A percentile compares a stretch with the other conserved stretches of the same genome.
Evolutionary conservation across 768 basidiomycete species (phyloP).

Genomic region (Suillus placidus): DNA sequence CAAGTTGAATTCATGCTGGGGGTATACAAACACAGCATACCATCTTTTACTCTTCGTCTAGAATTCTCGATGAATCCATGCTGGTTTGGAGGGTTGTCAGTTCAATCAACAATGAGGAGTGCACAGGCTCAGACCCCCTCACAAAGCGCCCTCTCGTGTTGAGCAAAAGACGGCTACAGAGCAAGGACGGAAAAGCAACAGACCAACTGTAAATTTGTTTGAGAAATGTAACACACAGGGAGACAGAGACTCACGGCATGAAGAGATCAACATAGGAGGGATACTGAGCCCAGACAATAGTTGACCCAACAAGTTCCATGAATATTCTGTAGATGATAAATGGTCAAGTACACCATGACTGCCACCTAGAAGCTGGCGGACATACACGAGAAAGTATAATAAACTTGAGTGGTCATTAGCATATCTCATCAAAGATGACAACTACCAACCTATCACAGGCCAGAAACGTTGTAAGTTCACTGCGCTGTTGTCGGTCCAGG

Average conservation of each 20-base stretch:
- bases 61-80: background rate
- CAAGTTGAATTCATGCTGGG: background rate
- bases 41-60: background rate
- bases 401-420: slow-evolving; percentile 15
- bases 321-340: slow-evolving; percentile 19
- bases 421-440: background rate
- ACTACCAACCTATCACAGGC: slow-evolving; percentile 17
- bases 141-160: slow-evolving; percentile 23
- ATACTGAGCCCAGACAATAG: slow-evolving; percentile 22
- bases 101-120: background rate
- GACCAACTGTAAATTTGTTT: slow-evolving; percentile 23
- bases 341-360: background rate
- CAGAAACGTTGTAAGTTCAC: slow-evolving; percentile 10
- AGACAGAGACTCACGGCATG: slow-evolving; percentile 24
- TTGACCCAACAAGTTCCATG: slow-evolving; percentile 19
- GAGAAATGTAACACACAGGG: background rate
- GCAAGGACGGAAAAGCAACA: slow-evolving; percentile 25
- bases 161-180: slow-evolving; percentile 28
- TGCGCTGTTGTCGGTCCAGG: slow-evolving; percentile 2
- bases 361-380: background rate
- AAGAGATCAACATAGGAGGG: slow-evolving; percentile 25
- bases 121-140: background rate
- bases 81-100: background rate
- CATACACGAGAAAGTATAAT: slow-evolving; percentile 26
- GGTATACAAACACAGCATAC: background rate